These are phyloP conservation scores for Melampsora americana DNA, from an alignment of 1,284 basidiomycete species.

Conservation along the genomic window DNA sequence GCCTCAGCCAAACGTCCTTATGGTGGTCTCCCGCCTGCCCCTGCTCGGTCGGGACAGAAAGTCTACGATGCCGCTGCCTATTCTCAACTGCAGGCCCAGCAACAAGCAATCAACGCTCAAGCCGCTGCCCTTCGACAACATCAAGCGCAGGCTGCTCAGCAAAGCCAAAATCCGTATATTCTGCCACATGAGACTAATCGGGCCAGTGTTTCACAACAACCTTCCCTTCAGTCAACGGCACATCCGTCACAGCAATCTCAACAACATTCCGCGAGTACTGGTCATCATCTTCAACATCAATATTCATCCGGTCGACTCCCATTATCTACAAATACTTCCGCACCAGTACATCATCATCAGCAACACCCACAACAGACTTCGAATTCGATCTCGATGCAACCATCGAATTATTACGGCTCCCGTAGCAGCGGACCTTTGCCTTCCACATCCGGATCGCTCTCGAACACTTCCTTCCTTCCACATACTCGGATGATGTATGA, in stretches of 20 bases:
- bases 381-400: not conserved
- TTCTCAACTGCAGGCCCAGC: conserved; percentile 88
- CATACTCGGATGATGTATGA: conserved; percentile 40
- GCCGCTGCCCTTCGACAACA: conserved; percentile 50
- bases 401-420: conserved; percentile 34
- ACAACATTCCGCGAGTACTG: conserved; percentile 47
- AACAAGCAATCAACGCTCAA: conserved; percentile 86
- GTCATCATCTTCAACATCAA: conserved; percentile 47
- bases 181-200: conserved; percentile 32
- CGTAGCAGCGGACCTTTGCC: conserved; percentile 34
- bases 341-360: conserved; percentile 24
- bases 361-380: conserved; percentile 15
- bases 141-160: conserved; percentile 51
- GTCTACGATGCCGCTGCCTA: conserved; percentile 90
- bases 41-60: conserved; percentile 67
- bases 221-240: conserved; percentile 51
- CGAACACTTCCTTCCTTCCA: conserved; percentile 33
- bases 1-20: conserved; percentile 75
- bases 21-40: conserved; percentile 74
- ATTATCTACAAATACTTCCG: conserved; percentile 9
- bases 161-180: conserved; percentile 50
- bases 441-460: conserved; percentile 32
- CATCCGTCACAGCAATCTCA: conserved; percentile 52
- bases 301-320: conserved; percentile 42
- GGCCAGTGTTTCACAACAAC: conserved; percentile 32